Conservation (phyloP, 2,329 filamentous ascomycete species). For the Gnomoniopsis smithogilvyi region DNA sequence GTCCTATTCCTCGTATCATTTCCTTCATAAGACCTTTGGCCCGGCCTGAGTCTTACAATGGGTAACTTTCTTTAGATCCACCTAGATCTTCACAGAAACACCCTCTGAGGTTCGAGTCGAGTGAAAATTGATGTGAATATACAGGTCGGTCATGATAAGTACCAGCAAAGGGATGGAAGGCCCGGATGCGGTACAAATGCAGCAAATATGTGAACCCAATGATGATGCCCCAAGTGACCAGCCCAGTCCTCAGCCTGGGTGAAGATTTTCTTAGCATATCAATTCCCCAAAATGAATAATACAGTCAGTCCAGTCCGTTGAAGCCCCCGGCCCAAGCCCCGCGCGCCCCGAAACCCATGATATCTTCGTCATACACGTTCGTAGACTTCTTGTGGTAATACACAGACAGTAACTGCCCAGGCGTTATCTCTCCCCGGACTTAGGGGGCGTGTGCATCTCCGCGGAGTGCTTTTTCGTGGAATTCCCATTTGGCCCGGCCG, state of each 20-base stretch:
- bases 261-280: not conserved
- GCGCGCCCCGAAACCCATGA: constrained; percentile 3
- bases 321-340: not conserved
- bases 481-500: constrained; percentile 32
- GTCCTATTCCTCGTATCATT: not conserved
- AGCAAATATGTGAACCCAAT: not conserved
- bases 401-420: constrained; percentile 3
- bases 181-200: not conserved
- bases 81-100: too few species aligned
- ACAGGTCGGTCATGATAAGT: constrained; percentile 8
- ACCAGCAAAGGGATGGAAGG: not conserved
- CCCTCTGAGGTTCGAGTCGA: not conserved
- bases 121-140: constrained; percentile 5
- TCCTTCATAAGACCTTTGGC: not conserved
- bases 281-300: not conserved
- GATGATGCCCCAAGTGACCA: not conserved
- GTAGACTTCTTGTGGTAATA: constrained; percentile 10
- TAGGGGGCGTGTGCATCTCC: constrained; percentile 49
- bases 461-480: constrained; percentile 36
- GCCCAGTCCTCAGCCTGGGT: not conserved
- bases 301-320: not conserved
- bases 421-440: constrained; percentile 33
- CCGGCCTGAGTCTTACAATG: not conserved
- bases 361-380: constrained; percentile 7
- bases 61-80: not conserved